Conservation (phyloP, 352 stramenopile genomes). For the Phytopythium chamaehyphon region DNA sequence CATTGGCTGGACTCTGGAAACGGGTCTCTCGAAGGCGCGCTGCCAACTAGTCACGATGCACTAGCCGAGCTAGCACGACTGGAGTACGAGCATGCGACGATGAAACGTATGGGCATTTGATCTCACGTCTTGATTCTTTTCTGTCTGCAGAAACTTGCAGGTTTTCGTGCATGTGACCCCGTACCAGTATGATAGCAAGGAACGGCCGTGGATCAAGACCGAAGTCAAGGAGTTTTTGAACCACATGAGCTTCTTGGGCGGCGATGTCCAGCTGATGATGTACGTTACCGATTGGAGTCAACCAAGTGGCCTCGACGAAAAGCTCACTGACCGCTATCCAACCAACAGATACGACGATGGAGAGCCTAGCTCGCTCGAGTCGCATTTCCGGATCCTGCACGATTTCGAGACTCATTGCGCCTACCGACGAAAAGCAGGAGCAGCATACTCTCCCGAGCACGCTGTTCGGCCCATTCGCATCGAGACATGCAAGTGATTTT, state of each 20-base stretch:
- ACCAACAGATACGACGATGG: constrained; percentile 33
- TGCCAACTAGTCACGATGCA: constrained; percentile 31
- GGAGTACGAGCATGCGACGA: constrained; percentile 15
- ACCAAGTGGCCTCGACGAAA: neutral
- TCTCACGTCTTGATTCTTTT: constrained; percentile 1
- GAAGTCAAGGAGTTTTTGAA: constrained; percentile 45
- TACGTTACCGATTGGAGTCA: constrained; percentile 14
- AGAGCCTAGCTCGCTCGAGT: constrained; percentile 22
- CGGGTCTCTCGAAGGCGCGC: constrained; percentile 31
- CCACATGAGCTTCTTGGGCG: constrained; percentile 23
- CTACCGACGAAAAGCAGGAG: constrained; percentile 18
- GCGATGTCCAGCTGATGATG: constrained; percentile 36
- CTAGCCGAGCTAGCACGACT: constrained; percentile 31
- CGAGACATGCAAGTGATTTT: constrained; percentile 16
- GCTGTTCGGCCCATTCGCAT: constrained; percentile 27
- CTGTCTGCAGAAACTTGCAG: constrained; percentile 19
- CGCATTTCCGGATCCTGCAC: constrained; percentile 37
- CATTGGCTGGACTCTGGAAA: constrained; percentile 68
- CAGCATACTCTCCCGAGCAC: constrained; percentile 26
- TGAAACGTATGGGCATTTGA: neutral
- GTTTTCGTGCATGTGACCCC: constrained; percentile 63
- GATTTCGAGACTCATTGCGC: constrained; percentile 28
- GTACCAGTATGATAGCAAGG: constrained; percentile 46
- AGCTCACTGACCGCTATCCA: neutral
- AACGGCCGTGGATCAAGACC: constrained; percentile 49